Evolutionary conservation across 106 monocot genomes (phyloP), one percentile per base, ranked within the genome.

Genomic region (Dendrobium catenatum): DNA sequence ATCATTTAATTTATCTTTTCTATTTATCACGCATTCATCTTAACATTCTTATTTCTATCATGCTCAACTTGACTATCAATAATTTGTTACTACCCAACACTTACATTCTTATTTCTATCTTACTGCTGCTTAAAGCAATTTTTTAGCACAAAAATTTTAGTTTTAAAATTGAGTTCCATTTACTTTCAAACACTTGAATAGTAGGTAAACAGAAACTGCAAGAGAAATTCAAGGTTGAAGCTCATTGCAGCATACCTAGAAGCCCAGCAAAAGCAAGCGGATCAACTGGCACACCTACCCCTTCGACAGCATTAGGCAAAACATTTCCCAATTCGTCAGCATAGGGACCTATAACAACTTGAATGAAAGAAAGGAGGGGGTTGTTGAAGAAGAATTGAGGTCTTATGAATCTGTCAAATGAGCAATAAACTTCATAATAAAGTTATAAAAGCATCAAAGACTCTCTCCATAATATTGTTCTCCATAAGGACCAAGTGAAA

Each of bases 241-340:
- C 16, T 6, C 18, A 61, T 61, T 5, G 64, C 9, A 56, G 24
- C 24, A 11, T 79, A 94, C 94, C 94, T 78, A 95, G 78, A 83
- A 95, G 95, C 10, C 95, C 95, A 75, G 95, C 93, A 83, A 95
- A 95, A 82, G 95, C 95, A 79, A 95, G 95, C 42, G 95, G 95
- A 80, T 95, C 89, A 18, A 91, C 93, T n/a, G 95, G 93, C 17
- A 95, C 90, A n/a, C 95, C 95, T 41, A 95, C 93, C 15, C 95
- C 95, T 88, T 95, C 93, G 42, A 95, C 86, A 33, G 95, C 93
- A 83, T 93, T 93, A 2, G 93, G 95, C n/a, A 95, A 83, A 18
- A 95, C 95, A 86, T 95, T 95, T 43, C 95, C 95, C 18, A 95
- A 81, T 13, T 95, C 95, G 80, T 95, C 95, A 1, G 93, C 86